phyloP scores from a whole-genome alignment of 2,329 filamentous ascomycete species.

The Rachicladosporium sp. region DNA sequence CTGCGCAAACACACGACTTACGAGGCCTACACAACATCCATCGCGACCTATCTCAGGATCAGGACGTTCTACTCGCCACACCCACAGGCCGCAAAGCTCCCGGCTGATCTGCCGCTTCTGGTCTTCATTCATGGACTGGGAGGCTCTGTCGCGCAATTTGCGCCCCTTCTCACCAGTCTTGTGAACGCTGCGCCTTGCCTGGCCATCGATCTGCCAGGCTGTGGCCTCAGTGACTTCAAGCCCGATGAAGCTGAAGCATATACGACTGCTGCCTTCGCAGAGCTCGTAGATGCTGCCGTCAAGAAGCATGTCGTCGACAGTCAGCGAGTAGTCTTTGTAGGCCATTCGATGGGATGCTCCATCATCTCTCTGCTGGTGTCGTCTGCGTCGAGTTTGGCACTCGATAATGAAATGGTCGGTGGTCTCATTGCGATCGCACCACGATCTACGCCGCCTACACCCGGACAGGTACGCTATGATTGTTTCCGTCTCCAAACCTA shows the following conservation, averaged over 20 bases:
- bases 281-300: constrained; percentile 64
- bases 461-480: not conserved
- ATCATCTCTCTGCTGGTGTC: constrained; percentile 62
- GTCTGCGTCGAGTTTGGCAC: constrained; percentile 39
- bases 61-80: constrained; percentile 77
- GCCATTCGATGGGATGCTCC: constrained; percentile 82
- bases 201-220: constrained; percentile 82
- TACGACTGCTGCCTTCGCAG: constrained; percentile 58
- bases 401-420: constrained; percentile 46
- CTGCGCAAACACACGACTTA: constrained; percentile 64
- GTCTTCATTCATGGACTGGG: constrained; percentile 90
- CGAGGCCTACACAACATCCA: constrained; percentile 57
- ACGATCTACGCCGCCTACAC: constrained; percentile 42
- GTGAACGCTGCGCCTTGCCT: constrained; percentile 74
- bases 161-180: constrained; percentile 66
- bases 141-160: constrained; percentile 83
- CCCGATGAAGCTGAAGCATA: constrained; percentile 68
- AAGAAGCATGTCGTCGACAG: constrained; percentile 51
- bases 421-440: constrained; percentile 78
- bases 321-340: constrained; percentile 69
- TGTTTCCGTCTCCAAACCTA: too few relatives aligned
- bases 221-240: constrained; percentile 65
- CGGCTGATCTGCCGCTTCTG: constrained; percentile 62
- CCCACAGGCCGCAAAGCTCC: constrained; percentile 69
- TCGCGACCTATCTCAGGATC: constrained; percentile 59